These are phyloP conservation scores for Pythium apleroticum DNA, from an alignment of 352 stramenopile species.

Conservation along the genomic window DNA sequence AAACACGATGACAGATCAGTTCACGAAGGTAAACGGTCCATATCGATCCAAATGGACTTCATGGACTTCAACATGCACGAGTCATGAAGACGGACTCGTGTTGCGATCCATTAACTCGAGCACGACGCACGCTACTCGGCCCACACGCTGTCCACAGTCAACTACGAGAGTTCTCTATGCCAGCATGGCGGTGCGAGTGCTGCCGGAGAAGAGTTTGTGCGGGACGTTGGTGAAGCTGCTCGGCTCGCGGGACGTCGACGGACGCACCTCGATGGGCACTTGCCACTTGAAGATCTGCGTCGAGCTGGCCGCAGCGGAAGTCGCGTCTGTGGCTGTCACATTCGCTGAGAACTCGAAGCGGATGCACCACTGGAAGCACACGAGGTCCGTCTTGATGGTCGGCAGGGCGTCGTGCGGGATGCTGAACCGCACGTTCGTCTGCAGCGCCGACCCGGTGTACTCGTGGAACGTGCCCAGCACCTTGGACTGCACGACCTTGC, in stretches of 20 bases:
- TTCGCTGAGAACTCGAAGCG: slow-evolving; percentile 61
- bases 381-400: slow-evolving; percentile 58
- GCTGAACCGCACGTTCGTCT: slow-evolving; percentile 57
- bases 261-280: slow-evolving; percentile 48
- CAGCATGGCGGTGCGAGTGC: slow-evolving; percentile 31
- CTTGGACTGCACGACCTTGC: slow-evolving; percentile 55
- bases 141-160: too few relatives aligned
- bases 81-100: too few relatives aligned
- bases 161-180: neutral
- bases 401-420: slow-evolving; percentile 59
- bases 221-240: slow-evolving; percentile 51
- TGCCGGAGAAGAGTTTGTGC: slow-evolving; percentile 54
- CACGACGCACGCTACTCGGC: too few relatives aligned
- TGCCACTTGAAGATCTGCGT: slow-evolving; percentile 57
- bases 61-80: too few relatives aligned
- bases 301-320: neutral
- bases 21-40: neutral
- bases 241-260: slow-evolving; percentile 30
- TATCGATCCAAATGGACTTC: neutral
- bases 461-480: slow-evolving; percentile 47
- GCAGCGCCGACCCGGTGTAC: slow-evolving; percentile 40
- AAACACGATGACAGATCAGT: neutral
- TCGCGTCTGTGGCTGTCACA: slow-evolving; percentile 13
- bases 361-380: slow-evolving; percentile 59
- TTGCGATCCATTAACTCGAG: too few relatives aligned